Base-by-base conservation (phyloP, 305 asterid species). In the Fraxinus latifolia region DNA sequence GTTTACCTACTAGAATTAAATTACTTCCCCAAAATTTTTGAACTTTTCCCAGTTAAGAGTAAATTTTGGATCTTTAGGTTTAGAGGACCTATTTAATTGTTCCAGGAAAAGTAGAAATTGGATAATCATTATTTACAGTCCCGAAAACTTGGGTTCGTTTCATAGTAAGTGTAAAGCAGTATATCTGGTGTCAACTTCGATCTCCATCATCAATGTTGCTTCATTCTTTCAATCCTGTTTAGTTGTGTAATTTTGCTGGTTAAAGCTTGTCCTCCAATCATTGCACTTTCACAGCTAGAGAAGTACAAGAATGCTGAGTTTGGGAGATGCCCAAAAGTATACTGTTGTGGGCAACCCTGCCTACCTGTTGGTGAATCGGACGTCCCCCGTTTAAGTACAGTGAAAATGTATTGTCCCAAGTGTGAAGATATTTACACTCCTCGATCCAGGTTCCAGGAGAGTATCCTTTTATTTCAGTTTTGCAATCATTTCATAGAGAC, bases 321-420 rank as follows among this genome's bases (percentile, higher is more conserved):
- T 82, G 94, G 93, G 60, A 89, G 92, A 79, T 90, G 93, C 83
- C 92, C 93, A 44, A 85, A 90, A 86, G 92, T 89, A 78, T 86
- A 84, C 74, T 90, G 94, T 71, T 88, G 87, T 55, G 94, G 92
- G 78, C 92, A 90, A 75, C 90, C 90, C 44, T 90, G 94, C 82
- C 92, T 90, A 36, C 94, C 94, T 55, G 91, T 89, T 74, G 92
- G 94, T 36, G 89, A 87, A 76, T 89, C 92, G 0, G 92, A 90
- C 83, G 81, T 89, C 84, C 89, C 91, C 21, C 92, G 92, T 37
- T 88, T 86, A 78, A 85, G 91, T 81, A 87, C 87, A 3, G 94
- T 90, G 82, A 86, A 90, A 82, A 89, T 90, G 50, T 90, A 89
- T 74, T 90, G 93, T 77, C 93, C 93, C 55, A 89, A 83, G 83